A percentile compares a stretch with the other conserved stretches of the same genome.
Conservation (phyloP, 2,329 filamentous ascomycete genomes). For the Ceratocystis lukuohia region DNA sequence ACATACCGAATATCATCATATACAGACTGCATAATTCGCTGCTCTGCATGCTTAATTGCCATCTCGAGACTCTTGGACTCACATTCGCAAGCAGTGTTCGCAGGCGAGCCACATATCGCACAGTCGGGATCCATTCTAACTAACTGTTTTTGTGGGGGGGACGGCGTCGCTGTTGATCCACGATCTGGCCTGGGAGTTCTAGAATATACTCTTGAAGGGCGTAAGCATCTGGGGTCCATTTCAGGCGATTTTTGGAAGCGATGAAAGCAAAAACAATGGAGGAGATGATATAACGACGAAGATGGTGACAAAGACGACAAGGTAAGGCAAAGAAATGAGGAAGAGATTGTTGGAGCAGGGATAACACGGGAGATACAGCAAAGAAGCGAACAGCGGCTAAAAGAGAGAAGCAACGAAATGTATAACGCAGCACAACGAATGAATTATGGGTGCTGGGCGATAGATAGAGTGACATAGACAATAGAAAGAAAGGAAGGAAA, state of each 20-base stretch:
- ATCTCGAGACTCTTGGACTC: conserved; percentile 52
- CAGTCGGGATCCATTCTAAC: conserved; percentile 58
- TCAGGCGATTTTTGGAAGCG: conserved; percentile 23
- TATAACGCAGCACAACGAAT: background rate
- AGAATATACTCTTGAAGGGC: conserved; percentile 4
- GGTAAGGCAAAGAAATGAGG: background rate
- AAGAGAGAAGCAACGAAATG: background rate
- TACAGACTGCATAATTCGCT: conserved; percentile 48
- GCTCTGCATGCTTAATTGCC: conserved; percentile 50
- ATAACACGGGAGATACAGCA: background rate
- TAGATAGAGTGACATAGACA: background rate
- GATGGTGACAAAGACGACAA: conserved; percentile 14
- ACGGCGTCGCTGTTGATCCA: conserved; percentile 18
- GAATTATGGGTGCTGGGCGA: background rate
- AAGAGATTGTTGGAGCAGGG: background rate
- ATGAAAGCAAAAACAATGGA: background rate
- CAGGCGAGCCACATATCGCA: conserved; percentile 50
- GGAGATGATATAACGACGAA: conserved; percentile 10
- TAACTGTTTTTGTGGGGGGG: conserved; percentile 23
- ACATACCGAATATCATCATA: conserved; percentile 51
- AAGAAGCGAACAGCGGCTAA: background rate
- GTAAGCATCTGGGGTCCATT: conserved; percentile 11
- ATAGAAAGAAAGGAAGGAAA: background rate
- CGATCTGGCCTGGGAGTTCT: conserved; percentile 6
- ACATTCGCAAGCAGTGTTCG: conserved; percentile 47